Conservation (phyloP, 1,139 yeast species). For the Suhomyces bribrorum region DNA sequence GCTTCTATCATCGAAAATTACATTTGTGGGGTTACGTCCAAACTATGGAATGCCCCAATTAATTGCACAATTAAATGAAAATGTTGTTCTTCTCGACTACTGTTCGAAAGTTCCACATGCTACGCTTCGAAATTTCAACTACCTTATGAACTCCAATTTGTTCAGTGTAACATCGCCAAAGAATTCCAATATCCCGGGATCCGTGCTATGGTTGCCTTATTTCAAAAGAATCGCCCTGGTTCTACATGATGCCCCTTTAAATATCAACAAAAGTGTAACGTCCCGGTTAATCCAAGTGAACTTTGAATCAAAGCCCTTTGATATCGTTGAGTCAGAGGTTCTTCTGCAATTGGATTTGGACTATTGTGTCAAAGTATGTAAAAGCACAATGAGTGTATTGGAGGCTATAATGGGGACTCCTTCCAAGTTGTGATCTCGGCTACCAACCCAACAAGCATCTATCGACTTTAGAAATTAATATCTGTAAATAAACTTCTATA, state of each 20-base stretch:
- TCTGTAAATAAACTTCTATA: background rate
- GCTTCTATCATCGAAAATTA: background rate
- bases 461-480: too few relatives aligned
- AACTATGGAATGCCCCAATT: slow-evolving; percentile 6
- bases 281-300: slow-evolving; percentile 1
- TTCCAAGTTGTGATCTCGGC: slow-evolving; percentile 1
- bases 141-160: slow-evolving; percentile 16
- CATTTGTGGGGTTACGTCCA: slow-evolving; percentile 3
- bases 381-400: slow-evolving; percentile 14
- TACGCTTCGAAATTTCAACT: slow-evolving; percentile 6
- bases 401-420: slow-evolving; percentile 1
- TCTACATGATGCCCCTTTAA: slow-evolving; percentile 1
- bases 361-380: slow-evolving; percentile 17
- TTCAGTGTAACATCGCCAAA: slow-evolving; percentile 1
- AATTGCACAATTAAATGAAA: slow-evolving; percentile 2
- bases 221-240: slow-evolving; percentile 14
- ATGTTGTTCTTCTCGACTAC: slow-evolving; percentile 10
- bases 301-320: slow-evolving; percentile 5
- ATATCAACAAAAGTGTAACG: background rate
- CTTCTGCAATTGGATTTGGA: slow-evolving; percentile 19
- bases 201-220: slow-evolving; percentile 26
- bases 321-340: slow-evolving; percentile 12
- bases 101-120: background rate
- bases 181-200: slow-evolving; percentile 5
- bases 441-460: too few relatives aligned